Conservation (phyloP, 2,329 filamentous ascomycete species). For the Neofusicoccum ribis region DNA sequence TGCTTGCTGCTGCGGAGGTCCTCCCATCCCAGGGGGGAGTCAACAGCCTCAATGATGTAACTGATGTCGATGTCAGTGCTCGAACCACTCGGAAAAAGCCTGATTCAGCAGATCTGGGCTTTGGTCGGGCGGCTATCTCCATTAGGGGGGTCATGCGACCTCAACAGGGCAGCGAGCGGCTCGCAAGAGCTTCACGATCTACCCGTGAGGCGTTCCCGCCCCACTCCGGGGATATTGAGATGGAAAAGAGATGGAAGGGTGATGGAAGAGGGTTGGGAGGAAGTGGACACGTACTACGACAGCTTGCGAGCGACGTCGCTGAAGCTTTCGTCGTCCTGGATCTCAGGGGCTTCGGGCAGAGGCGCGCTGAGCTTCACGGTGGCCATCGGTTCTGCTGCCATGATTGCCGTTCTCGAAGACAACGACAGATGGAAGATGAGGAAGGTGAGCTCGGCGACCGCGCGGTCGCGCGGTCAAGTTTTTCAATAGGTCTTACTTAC, state of each 20-base stretch:
- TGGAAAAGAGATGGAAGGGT: neutral
- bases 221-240: conserved; percentile 25
- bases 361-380: conserved; percentile 9
- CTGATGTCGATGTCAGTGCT: conserved; percentile 25
- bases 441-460: neutral
- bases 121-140: conserved; percentile 14
- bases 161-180: conserved; percentile 8
- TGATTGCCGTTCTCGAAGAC: neutral
- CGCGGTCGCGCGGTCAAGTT: neutral
- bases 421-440: conserved; percentile 9
- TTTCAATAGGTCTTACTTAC: conserved; percentile 9
- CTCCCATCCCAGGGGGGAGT: conserved; percentile 69
- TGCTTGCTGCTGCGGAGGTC: conserved; percentile 68
- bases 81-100: neutral
- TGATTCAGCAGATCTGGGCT: neutral
- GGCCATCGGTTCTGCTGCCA: conserved; percentile 9
- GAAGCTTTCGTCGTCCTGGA: conserved; percentile 61
- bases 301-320: conserved; percentile 67
- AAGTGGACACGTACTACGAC: conserved; percentile 51
- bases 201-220: conserved; percentile 1
- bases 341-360: conserved; percentile 54
- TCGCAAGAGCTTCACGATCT: conserved; percentile 12
- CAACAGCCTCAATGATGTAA: conserved; percentile 57
- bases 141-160: conserved; percentile 11
- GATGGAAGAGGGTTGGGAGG: neutral